phyloP scores from a whole-genome alignment of 75 land plant genomes.

The Gnetum montanum region DNA sequence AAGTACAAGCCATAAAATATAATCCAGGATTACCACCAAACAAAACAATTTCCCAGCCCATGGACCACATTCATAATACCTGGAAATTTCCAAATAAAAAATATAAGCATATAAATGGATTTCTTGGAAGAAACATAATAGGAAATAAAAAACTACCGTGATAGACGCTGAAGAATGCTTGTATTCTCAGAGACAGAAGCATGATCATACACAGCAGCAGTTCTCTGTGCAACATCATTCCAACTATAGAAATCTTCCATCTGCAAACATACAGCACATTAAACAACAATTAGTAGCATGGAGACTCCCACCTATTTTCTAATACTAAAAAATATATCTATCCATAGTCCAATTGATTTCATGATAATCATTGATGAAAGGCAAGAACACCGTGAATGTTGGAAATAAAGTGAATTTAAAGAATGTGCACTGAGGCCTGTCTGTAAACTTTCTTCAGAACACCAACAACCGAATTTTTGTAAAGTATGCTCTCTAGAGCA shows the following conservation, averaged over 20 bases:
- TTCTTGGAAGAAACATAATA: background rate
- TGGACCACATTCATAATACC: slow-evolving; percentile 88
- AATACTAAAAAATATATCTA: background rate
- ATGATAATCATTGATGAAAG: background rate
- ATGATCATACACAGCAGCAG: slow-evolving; percentile 83
- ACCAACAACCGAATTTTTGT: no score
- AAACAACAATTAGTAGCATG: background rate
- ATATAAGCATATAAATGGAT: background rate
- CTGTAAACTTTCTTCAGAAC: no score
- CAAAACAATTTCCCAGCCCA: slow-evolving; percentile 99
- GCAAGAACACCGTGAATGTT: background rate
- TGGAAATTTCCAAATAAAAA: slow-evolving; percentile 13
- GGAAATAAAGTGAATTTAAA: no score
- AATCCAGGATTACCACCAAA: slow-evolving; percentile 80
- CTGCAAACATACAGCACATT: slow-evolving; percentile 28
- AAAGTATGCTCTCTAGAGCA: no score
- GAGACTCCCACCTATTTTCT: background rate
- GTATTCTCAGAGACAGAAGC: slow-evolving; percentile 49
- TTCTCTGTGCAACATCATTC: slow-evolving; percentile 96
- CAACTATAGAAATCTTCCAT: slow-evolving; percentile 91
- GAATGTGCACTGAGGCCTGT: no score
- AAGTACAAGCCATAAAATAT: slow-evolving; percentile 63
- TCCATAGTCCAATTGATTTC: background rate
- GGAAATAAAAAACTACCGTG: slow-evolving; percentile 37
- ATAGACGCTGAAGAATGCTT: slow-evolving; percentile 65